Evolutionary conservation across 306 rosid species (phyloP).

Genomic region (Glycine soja): DNA sequence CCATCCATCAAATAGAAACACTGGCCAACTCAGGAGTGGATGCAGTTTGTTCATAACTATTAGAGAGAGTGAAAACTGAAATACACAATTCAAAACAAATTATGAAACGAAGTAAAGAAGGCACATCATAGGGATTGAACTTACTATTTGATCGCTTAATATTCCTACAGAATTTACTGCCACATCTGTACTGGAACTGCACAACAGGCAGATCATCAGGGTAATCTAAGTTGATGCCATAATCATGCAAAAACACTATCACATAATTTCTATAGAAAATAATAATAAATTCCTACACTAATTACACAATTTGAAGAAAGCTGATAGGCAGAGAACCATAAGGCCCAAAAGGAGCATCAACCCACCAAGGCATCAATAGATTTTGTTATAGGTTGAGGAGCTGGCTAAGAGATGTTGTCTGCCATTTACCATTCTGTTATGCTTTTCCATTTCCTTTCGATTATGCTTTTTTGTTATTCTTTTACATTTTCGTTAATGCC

Average conservation of each 20-base stretch:
- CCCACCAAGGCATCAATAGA: too few relatives aligned
- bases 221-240: conserved; percentile 85
- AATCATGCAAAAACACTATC: conserved; percentile 70
- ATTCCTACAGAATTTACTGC: conserved; percentile 90
- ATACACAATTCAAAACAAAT: conserved; percentile 17
- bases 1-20: conserved; percentile 16
- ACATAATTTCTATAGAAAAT: conserved; percentile 13
- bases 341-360: too few relatives aligned
- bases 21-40: conserved; percentile 1
- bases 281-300: background rate
- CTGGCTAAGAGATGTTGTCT: too few relatives aligned
- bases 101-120: background rate
- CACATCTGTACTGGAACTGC: conserved; percentile 74
- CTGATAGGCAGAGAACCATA: too few relatives aligned
- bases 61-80: background rate
- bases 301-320: conserved; percentile 18
- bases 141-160: conserved; percentile 78
- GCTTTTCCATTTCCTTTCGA: too few relatives aligned
- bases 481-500: too few relatives aligned
- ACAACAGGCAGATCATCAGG: conserved; percentile 66
- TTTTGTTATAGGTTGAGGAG: too few relatives aligned
- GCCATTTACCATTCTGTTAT: too few relatives aligned
- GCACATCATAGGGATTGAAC: conserved; percentile 34
- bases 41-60: background rate
- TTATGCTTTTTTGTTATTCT: too few relatives aligned